Conservation (phyloP, 148 eudicot genomes). For the Rhododendron molle region DNA sequence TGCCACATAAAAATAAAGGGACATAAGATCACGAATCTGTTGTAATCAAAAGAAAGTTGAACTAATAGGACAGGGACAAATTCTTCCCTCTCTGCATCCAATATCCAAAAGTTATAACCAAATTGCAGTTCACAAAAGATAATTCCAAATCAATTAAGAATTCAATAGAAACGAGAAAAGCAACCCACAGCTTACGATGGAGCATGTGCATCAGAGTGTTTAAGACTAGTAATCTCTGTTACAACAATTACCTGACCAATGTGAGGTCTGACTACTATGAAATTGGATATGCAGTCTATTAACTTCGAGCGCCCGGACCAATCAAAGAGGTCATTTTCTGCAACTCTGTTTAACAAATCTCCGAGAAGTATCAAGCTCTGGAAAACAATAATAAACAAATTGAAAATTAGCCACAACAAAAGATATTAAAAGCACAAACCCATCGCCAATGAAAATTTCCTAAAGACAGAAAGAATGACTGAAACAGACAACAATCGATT, state of each 20-base stretch:
- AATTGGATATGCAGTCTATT: conserved; percentile 73
- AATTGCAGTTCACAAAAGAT: neutral
- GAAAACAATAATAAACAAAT: conserved; percentile 11
- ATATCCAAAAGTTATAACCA: neutral
- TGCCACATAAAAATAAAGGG: neutral
- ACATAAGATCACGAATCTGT: neutral
- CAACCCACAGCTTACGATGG: neutral
- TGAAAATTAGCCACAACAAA: neutral
- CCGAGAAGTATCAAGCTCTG: conserved; percentile 70
- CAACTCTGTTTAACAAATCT: conserved; percentile 58
- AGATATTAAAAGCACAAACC: conserved; percentile 9
- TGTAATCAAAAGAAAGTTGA: neutral
- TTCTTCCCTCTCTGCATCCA: neutral
- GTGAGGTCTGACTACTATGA: conserved; percentile 57
- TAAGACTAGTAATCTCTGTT: neutral
- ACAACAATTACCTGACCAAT: conserved; percentile 67
- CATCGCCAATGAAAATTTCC: neutral
- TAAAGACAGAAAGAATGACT: neutral
- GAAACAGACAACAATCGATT: neutral
- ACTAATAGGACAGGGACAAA: neutral
- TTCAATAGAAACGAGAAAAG: conserved; percentile 8
- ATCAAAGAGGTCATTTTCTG: conserved; percentile 60
- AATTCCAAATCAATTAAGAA: neutral
- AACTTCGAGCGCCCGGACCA: conserved; percentile 77
- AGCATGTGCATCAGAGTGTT: neutral